Base-by-base conservation (phyloP, 2,329 filamentous ascomycete genomes). In the Botrytis medusae region DNA sequence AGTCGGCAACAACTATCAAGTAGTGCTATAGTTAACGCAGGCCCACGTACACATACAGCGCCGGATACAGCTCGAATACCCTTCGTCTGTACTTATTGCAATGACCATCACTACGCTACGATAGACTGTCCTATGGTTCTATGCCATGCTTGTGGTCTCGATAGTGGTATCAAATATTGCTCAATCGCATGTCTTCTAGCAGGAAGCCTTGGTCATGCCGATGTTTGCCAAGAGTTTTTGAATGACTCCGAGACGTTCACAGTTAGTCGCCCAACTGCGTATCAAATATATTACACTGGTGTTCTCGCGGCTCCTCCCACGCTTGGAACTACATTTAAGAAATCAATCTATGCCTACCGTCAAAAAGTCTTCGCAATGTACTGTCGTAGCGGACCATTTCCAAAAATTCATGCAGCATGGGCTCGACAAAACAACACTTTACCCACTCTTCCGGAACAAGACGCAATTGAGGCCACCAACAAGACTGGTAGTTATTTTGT, bases 291-390 rank as follows among this genome's bases (percentile, higher is more conserved):
- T 29, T 69, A 69, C 51, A 10, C 6, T 25, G 65, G 65, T 42
- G 25, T 29, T 42, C 65, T 69, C 16, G 37, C 10, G 16, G 18
- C 22, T 16, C 18, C 10, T 69, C 12, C n/a, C 57, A 42, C 34
- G 54, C 4, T 12, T 9, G 34, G 40, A 7, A 25, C 25, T 54
- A 54, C 9, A 25, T 20, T 22, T 40, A 40, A 67, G 29, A 67
- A 57, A 20, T 74, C 75, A 20, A 60, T 69, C 4, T 76, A 77
- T 59, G 71, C 70, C 46, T 79, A 75, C 48, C 77, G 79, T 18
- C 79, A 80, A 65, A 77, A 74, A 44, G 73, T 73, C 16, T 80
- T 78, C 57, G 75, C 74, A 20, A 78, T 77, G 75, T 77, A 74
- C 62, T 78, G 74, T 69, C 72, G 63, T 25, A 72, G 69, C 61